Base-by-base conservation (phyloP, 225 moss, liverwort and hornwort species). In the Ulota crispa region DNA sequence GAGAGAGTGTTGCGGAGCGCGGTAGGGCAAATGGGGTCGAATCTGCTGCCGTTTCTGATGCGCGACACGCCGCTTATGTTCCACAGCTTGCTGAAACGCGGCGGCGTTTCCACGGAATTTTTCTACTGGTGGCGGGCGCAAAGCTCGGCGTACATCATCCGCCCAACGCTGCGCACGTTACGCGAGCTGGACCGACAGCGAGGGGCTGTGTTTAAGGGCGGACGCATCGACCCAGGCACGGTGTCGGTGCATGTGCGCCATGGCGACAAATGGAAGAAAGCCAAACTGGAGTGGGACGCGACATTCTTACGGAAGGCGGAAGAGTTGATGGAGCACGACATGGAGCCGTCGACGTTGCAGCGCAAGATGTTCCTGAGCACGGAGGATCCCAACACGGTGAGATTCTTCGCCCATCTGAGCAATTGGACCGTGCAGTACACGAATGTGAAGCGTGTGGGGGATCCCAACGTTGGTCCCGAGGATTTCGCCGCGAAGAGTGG, bases 91-190 rank as follows among this genome's bases (percentile, higher is more conserved):
- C 7, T 80, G 55, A 34, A 76, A 7, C 37, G 27, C 18, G 76
- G 64, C 14, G 42, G 55, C 9, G 4, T 77, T 5, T 3, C 24
- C 24, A 12, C 4, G 1, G 5, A 9, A 0, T 65, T 66, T 30
- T 85, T 10, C 66, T 81, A 83, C 55, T 83, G 82, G 82, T 86
- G 82, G 86, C 86, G 83, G 19, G 86, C 78, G 26, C 82, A 86
- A 30, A 56, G 78, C 27, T 0, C 70, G 3, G 74, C 86, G n/a
- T 86, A 83, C 42, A 14, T 83, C 8, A 34, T 83, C 1, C 79
- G 83, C 15, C 82, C 82, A 8, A 79, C 73, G 32, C 66, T 31
- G 1, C 62, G 78, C 2, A 86, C 86, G 5, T 43, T 79, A 2
- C 19, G 52, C 3, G 86, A 79, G 72, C 61, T 86, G 16, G 68